Percentiles rank a stretch among this genome's conserved stretches.
Evolutionary conservation across 2,329 filamentous ascomycete genomes (phyloP).

Genomic region (Emydomyces testavorans): DNA sequence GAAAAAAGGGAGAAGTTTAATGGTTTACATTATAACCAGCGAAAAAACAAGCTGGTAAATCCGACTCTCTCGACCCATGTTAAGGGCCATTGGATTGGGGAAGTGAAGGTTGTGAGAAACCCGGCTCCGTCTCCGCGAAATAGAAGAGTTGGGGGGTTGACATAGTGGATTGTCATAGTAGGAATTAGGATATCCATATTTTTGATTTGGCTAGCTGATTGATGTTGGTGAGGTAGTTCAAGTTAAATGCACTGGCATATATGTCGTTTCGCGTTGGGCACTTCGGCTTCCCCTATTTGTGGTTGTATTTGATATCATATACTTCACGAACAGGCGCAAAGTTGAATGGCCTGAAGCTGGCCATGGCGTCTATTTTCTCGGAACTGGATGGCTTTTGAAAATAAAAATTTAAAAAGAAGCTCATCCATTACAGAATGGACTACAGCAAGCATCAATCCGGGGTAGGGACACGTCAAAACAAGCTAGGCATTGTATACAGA

Average conservation of each 20-base stretch:
- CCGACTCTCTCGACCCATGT: conserved; percentile 27
- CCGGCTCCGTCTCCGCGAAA: background rate
- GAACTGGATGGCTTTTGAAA: background rate
- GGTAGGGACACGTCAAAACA: conserved; percentile 6
- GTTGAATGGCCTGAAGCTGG: background rate
- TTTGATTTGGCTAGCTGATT: too few relatives aligned
- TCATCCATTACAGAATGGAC: background rate
- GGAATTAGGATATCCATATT: too few relatives aligned
- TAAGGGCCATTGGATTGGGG: conserved; percentile 49
- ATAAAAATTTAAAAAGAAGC: too few relatives aligned
- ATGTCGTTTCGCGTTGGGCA: too few relatives aligned
- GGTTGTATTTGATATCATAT: too few relatives aligned
- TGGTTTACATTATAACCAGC: conserved; percentile 19
- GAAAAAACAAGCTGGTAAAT: background rate
- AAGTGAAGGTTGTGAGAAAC: conserved; percentile 42
- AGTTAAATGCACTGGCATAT: too few relatives aligned
- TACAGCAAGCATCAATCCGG: background rate
- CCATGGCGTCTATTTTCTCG: background rate
- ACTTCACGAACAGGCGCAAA: too few relatives aligned
- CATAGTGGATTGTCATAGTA: too few relatives aligned
- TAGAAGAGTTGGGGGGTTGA: background rate
- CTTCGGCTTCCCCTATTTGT: too few relatives aligned
- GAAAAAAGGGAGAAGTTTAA: conserved; percentile 42
- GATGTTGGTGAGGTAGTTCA: too few relatives aligned
- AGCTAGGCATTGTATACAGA: conserved; percentile 5